phyloP scores from a whole-genome alignment of 192 early-diverging fungal species.

The Phycomyces blakesleeanus region DNA sequence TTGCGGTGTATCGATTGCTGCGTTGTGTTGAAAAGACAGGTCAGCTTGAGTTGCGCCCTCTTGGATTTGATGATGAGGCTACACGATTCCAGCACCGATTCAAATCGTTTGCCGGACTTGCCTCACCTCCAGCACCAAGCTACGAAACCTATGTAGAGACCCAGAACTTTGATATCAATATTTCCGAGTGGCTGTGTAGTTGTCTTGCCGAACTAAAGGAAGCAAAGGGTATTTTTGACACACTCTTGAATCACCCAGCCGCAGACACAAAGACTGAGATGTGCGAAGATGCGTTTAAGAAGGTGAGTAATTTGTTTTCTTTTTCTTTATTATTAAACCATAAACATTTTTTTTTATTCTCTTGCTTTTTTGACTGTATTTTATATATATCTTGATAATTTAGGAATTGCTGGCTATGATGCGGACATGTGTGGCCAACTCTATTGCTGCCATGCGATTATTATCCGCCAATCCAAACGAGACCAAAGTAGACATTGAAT shows the following conservation, averaged over 20 bases:
- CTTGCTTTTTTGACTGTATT: background rate
- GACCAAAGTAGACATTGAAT: constrained; percentile 5
- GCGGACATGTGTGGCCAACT: constrained; percentile 28
- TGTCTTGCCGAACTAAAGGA: constrained; percentile 5
- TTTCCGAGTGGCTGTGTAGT: constrained; percentile 3
- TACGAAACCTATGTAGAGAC: constrained; percentile 4
- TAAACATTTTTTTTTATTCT: background rate
- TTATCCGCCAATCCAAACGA: background rate
- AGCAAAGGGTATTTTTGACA: constrained; percentile 19
- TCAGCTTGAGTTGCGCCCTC: constrained; percentile 24
- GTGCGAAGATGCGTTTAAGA: constrained; percentile 15
- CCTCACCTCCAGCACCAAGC: constrained; percentile 4
- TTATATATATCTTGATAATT: background rate
- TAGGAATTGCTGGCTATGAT: constrained; percentile 30
- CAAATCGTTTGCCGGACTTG: constrained; percentile 39
- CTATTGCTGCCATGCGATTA: constrained; percentile 7
- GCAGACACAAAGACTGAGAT: constrained; percentile 25
- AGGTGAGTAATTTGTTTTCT: no score
- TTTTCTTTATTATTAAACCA: no score
- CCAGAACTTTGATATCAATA: constrained; percentile 3
- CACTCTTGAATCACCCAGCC: background rate
- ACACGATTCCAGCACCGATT: constrained; percentile 46
- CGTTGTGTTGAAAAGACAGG: constrained; percentile 28
- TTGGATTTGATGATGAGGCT: constrained; percentile 43
- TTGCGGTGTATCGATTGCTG: constrained; percentile 31